Percentiles rank a stretch among this genome's conserved stretches.
phyloP scores from a whole-genome alignment of 257 asterid genomes.

The Scutellaria barbata region DNA sequence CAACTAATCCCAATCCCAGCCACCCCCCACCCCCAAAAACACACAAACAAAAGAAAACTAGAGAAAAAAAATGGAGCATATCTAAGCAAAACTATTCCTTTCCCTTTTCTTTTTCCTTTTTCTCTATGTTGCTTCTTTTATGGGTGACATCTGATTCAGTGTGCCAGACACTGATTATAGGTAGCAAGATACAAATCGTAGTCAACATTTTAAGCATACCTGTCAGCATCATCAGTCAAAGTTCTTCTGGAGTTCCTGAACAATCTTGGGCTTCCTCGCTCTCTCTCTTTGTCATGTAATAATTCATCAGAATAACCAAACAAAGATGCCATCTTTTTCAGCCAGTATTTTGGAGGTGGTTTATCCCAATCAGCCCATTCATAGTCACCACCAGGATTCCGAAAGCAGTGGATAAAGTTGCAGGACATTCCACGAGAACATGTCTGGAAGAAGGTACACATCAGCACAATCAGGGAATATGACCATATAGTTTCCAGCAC shows the following conservation, averaged over 20 bases:
- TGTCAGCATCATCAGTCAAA: constrained; percentile 43
- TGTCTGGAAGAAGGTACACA: constrained; percentile 51
- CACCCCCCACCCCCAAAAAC: not conserved
- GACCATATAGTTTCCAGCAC: constrained; percentile 9
- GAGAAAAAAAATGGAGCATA: not conserved
- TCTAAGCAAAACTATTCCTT: constrained; percentile 13
- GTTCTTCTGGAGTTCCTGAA: constrained; percentile 45
- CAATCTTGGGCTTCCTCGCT: constrained; percentile 49
- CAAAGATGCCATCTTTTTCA: constrained; percentile 74
- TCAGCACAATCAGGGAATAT: constrained; percentile 28
- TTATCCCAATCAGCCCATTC: constrained; percentile 99
- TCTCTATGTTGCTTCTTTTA: not conserved
- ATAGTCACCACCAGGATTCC: constrained; percentile 96
- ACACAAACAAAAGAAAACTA: constrained; percentile 14
- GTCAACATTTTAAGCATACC: constrained; percentile 43
- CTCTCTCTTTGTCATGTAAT: constrained; percentile 43
- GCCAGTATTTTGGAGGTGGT: constrained; percentile 87
- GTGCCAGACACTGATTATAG: not conserved
- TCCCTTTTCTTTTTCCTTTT: not conserved
- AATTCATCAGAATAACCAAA: constrained; percentile 73
- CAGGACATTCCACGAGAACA: constrained; percentile 95
- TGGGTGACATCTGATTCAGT: not conserved
- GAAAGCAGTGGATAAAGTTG: constrained; percentile 93
- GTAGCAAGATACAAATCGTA: not conserved
- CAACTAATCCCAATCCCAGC: not conserved